Evolutionary conservation across 257 asterid genomes (phyloP).

Genomic region (Jacaranda mimosifolia): DNA sequence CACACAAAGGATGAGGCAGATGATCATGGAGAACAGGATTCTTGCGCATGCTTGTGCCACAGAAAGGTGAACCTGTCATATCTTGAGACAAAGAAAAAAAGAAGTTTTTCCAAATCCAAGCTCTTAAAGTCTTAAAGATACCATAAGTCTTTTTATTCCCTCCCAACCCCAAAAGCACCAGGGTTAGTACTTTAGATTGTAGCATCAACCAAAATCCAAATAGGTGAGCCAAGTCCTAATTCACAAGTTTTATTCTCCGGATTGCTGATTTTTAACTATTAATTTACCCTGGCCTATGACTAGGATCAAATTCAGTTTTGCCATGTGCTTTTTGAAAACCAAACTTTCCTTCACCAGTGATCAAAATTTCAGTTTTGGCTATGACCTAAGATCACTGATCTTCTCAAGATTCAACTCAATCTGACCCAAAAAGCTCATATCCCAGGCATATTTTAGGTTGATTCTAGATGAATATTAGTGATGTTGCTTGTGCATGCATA

Average conservation of each 20-base stretch:
- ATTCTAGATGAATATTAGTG: background rate
- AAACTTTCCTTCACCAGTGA: too few relatives aligned
- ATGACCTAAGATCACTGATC: constrained; percentile 1
- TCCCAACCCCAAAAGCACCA: background rate
- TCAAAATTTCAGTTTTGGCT: background rate
- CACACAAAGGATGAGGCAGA: constrained; percentile 46
- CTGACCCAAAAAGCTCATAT: background rate
- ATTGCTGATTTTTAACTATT: background rate
- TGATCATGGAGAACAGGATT: constrained; percentile 50
- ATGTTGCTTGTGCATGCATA: constrained; percentile 1
- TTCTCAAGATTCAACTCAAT: constrained; percentile 29
- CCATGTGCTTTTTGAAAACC: too few relatives aligned
- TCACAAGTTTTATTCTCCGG: background rate
- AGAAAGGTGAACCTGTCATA: constrained; percentile 50
- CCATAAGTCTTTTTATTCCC: background rate
- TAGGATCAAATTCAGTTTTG: constrained; percentile 22
- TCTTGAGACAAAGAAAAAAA: constrained; percentile 35
- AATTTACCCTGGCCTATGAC: constrained; percentile 54
- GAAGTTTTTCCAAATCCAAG: constrained; percentile 19
- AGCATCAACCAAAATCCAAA: background rate
- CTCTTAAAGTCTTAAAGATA: constrained; percentile 3
- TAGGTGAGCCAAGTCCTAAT: background rate
- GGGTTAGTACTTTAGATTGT: constrained; percentile 2
- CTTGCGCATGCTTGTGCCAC: constrained; percentile 25
- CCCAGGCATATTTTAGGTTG: background rate